Conservation (phyloP, 2,329 filamentous ascomycete species). For the Fusarium zealandicum region DNA sequence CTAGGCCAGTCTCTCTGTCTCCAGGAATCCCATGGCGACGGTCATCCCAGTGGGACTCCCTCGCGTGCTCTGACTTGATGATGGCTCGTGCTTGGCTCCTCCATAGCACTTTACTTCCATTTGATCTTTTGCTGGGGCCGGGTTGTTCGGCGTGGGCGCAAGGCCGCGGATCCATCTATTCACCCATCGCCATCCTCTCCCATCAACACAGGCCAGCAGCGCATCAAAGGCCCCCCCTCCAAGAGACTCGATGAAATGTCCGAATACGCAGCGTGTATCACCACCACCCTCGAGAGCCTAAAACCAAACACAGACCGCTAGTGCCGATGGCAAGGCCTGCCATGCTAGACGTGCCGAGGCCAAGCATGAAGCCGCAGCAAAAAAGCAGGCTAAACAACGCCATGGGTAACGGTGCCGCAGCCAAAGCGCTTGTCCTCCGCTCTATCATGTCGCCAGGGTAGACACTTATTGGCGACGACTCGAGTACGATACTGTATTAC, state of each 20-base stretch:
- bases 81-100: constrained; percentile 27
- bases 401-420: constrained; percentile 30
- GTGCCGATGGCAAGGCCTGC: constrained; percentile 20
- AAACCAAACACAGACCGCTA: constrained; percentile 8
- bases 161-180: constrained; percentile 18
- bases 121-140: constrained; percentile 8
- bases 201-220: not conserved
- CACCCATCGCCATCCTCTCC: constrained; percentile 14
- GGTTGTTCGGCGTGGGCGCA: constrained; percentile 27
- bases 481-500: not conserved
- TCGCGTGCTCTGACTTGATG: constrained; percentile 26
- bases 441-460: constrained; percentile 3
- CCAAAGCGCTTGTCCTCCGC: constrained; percentile 12
- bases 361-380: constrained; percentile 24
- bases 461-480: constrained; percentile 6
- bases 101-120: no score
- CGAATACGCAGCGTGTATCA: constrained; percentile 24
- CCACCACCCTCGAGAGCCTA: constrained; percentile 1
- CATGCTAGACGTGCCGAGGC: constrained; percentile 33
- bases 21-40: constrained; percentile 32
- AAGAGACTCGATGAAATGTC: constrained; percentile 1
- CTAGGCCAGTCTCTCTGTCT: not conserved
- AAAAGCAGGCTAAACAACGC: constrained; percentile 25
- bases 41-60: constrained; percentile 31
- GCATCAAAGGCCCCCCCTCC: not conserved